phyloP scores from a whole-genome alignment of 192 early-diverging fungal species.

The Entophlyctis helioformis region DNA sequence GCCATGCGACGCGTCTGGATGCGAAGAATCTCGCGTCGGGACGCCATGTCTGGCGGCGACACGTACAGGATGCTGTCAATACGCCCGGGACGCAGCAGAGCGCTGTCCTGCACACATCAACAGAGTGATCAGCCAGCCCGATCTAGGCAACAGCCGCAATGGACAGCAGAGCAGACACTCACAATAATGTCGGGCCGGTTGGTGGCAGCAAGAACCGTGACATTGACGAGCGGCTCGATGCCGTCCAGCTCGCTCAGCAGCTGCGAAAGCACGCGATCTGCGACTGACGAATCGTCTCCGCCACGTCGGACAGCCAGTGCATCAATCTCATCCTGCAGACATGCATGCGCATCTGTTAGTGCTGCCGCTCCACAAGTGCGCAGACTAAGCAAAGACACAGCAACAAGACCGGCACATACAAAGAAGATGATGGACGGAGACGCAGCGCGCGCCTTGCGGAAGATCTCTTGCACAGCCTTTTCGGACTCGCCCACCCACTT shows the following conservation, averaged over 20 bases:
- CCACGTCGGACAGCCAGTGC: constrained; percentile 77
- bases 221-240: constrained; percentile 88
- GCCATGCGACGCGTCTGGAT: constrained; percentile 67
- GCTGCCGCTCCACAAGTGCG: no score
- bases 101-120: constrained; percentile 52
- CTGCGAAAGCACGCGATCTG: constrained; percentile 90
- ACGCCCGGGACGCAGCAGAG: constrained; percentile 83
- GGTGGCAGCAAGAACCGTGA: constrained; percentile 94
- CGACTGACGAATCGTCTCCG: constrained; percentile 65
- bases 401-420: constrained; percentile 36
- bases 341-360: background rate
- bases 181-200: constrained; percentile 94
- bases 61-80: constrained; percentile 94
- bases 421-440: constrained; percentile 96
- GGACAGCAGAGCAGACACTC: constrained; percentile 2
- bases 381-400: background rate
- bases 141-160: no score
- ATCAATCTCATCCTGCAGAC: constrained; percentile 84
- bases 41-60: constrained; percentile 67
- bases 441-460: constrained; percentile 85
- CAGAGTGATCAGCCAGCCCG: constrained; percentile 1
- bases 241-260: constrained; percentile 91
- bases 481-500: constrained; percentile 99
- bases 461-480: constrained; percentile 90
- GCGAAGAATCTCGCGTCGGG: constrained; percentile 69